Base-by-base conservation (phyloP, 768 basidiomycete genomes). In the Pleurotus salmoneostramineus region DNA sequence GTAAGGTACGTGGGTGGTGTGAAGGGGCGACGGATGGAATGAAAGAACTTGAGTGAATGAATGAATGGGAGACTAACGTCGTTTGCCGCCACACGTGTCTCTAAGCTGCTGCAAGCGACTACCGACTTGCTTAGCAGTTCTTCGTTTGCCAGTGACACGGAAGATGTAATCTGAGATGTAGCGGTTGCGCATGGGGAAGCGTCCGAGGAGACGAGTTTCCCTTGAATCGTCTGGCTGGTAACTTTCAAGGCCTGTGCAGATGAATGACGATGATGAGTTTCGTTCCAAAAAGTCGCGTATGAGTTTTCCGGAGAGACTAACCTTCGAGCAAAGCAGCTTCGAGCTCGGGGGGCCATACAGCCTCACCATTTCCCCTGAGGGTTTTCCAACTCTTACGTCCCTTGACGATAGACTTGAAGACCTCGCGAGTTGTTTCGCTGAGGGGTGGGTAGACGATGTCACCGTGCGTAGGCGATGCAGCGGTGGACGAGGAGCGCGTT, bases 91-190 rank as follows among this genome's bases (percentile, higher is more conserved):
- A 62, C 83, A 80, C 2, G 87, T 87, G 68, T 91, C 88, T 63
- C 88, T 74, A 54, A 91, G 79, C 65, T 91, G 89, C 66, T 91
- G 89, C 34, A 91, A 74, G 56, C 89, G 87, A 65, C 87, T 89
- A 58, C 89, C 89, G 48, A 91, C 89, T 70, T 91, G 89, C 68
- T 91, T 91, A 21, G 89, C 82, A 6, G 87, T 86, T 59, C 89
- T 79, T 60, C 79, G 76, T 68, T 86, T 84, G 21, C 89, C 87
- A 0, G 89, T 91, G 61, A 78, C 80, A 36, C 77, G 75, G 66
- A 76, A 83, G 66, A 91, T 90, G 71, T 87, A 85, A 62, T 91
- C 87, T 52, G 89, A 88, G 61, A 91, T 88, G 71, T 90, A 91
- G 48, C 85, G 80, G 71, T 91, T 91, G 58, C 89, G 78, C 79